Conservation (phyloP, 2,329 filamentous ascomycete genomes). For the Basipetospora chlamydospora region DNA sequence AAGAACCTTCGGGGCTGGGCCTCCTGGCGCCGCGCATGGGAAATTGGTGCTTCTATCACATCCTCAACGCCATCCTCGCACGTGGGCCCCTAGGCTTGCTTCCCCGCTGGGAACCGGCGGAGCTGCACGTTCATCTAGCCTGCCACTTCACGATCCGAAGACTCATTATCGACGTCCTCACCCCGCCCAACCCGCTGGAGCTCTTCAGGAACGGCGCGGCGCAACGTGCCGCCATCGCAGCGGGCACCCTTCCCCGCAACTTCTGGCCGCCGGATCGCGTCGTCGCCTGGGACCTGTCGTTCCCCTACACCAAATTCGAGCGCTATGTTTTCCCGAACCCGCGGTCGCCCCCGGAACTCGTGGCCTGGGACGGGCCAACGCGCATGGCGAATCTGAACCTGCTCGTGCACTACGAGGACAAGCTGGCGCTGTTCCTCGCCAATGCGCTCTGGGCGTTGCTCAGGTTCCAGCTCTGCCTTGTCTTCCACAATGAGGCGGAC, state of each 20-base stretch:
- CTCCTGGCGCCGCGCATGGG: conserved; percentile 6
- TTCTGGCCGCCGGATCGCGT: neutral
- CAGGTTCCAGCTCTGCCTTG: neutral
- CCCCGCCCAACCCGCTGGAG: neutral
- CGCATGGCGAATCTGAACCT: neutral
- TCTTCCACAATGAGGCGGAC: conserved; percentile 6
- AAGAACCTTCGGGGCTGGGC: neutral
- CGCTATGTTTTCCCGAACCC: neutral
- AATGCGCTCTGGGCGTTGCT: neutral
- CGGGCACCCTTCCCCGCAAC: neutral
- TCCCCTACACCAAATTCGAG: neutral
- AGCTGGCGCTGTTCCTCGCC: neutral
- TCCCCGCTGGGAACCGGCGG: neutral
- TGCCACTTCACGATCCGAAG: conserved; percentile 7
- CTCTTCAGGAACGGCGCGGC: neutral
- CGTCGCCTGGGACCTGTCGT: neutral
- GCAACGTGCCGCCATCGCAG: neutral
- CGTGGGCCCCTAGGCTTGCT: conserved; percentile 9
- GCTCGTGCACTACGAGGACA: neutral
- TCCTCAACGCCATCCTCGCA: conserved; percentile 8
- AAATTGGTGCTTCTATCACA: conserved; percentile 10
- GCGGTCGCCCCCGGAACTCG: neutral
- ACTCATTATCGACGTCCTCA: conserved; percentile 7
- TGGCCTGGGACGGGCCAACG: neutral
- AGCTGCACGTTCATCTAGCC: neutral